These are phyloP conservation scores for Aplosporella prunicola DNA, from an alignment of 2,329 filamentous ascomycete genomes.

Conservation along the genomic window DNA sequence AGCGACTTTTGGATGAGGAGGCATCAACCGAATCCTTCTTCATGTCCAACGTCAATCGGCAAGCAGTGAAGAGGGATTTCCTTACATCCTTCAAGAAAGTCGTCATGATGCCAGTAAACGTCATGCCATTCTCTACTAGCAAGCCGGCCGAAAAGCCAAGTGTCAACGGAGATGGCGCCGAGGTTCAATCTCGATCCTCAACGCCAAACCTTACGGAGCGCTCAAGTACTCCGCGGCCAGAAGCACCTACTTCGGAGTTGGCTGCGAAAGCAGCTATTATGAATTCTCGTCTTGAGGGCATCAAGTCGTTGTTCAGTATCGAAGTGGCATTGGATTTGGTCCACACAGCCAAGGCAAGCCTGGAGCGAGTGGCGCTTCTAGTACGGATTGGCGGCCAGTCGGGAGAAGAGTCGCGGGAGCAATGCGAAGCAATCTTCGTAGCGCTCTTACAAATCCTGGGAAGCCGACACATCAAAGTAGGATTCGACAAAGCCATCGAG, in stretches of 20 bases:
- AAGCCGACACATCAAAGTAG: slow-evolving; percentile 76
- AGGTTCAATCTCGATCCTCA: slow-evolving; percentile 7
- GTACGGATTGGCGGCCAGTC: slow-evolving; percentile 69
- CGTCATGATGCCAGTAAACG: slow-evolving; percentile 97
- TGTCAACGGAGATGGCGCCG: slow-evolving; percentile 20
- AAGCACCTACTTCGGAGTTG: slow-evolving; percentile 80
- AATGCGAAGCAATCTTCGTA: slow-evolving; percentile 86
- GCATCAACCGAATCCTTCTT: slow-evolving; percentile 85
- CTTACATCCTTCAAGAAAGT: slow-evolving; percentile 96
- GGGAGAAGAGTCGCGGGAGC: slow-evolving; percentile 73
- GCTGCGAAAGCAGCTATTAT: slow-evolving; percentile 97
- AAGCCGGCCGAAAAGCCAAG: slow-evolving; percentile 23
- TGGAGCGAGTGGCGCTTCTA: slow-evolving; percentile 79
- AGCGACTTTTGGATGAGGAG: slow-evolving; percentile 82
- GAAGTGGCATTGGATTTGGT: slow-evolving; percentile 87
- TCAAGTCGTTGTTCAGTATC: slow-evolving; percentile 90
- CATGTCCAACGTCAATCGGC: slow-evolving; percentile 90
- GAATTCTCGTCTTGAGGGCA: slow-evolving; percentile 88
- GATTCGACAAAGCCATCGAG: slow-evolving; percentile 84
- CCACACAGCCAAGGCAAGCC: slow-evolving; percentile 75
- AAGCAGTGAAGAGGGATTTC: slow-evolving; percentile 94
- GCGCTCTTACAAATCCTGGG: slow-evolving; percentile 75
- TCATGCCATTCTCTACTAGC: slow-evolving; percentile 42
- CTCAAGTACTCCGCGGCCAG: slow-evolving; percentile 32
- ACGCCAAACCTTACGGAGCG: slow-evolving; percentile 32